These are phyloP conservation scores for Clavispora santaluciae DNA, from an alignment of 805 yeast species.

Conservation along the genomic window DNA sequence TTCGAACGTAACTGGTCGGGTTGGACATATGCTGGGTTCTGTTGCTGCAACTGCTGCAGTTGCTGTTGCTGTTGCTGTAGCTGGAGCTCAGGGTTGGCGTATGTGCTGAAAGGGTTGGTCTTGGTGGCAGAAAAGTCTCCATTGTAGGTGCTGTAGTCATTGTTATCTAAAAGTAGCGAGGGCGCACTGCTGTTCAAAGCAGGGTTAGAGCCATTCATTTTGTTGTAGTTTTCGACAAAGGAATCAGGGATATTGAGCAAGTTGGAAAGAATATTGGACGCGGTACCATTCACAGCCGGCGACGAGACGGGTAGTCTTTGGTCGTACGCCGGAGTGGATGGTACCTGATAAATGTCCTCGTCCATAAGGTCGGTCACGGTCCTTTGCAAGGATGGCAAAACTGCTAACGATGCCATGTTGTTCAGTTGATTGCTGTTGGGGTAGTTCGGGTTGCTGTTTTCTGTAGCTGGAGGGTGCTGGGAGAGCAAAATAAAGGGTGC, in stretches of 20 bases:
- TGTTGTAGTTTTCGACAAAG: conserved; percentile 22
- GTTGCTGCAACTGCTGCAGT: conserved; percentile 5
- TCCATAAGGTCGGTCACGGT: conserved; percentile 56
- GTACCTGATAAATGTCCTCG: conserved; percentile 47
- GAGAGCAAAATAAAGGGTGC: conserved; percentile 1
- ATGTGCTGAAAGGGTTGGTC: conserved; percentile 32
- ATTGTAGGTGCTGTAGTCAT: conserved; percentile 10
- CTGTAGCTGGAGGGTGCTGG: neutral
- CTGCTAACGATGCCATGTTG: conserved; percentile 46
- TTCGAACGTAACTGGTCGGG: conserved; percentile 9
- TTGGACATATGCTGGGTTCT: conserved; percentile 6
- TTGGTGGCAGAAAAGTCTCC: conserved; percentile 8
- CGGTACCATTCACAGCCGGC: conserved; percentile 9
- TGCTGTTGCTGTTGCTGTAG: conserved; percentile 8
- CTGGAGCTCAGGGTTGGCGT: conserved; percentile 36
- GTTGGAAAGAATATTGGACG: conserved; percentile 20
- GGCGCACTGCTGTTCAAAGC: conserved; percentile 13
- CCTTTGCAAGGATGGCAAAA: conserved; percentile 47
- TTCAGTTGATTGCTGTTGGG: neutral
- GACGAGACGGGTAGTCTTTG: conserved; percentile 2
- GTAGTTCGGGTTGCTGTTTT: neutral
- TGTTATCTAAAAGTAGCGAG: conserved; percentile 9
- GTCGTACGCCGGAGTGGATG: neutral
- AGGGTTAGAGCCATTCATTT: conserved; percentile 12
- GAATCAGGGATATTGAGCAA: conserved; percentile 30